Evolutionary conservation across 2,329 filamentous ascomycete genomes (phyloP).

Genomic region (Stagonosporopsis tanaceti): DNA sequence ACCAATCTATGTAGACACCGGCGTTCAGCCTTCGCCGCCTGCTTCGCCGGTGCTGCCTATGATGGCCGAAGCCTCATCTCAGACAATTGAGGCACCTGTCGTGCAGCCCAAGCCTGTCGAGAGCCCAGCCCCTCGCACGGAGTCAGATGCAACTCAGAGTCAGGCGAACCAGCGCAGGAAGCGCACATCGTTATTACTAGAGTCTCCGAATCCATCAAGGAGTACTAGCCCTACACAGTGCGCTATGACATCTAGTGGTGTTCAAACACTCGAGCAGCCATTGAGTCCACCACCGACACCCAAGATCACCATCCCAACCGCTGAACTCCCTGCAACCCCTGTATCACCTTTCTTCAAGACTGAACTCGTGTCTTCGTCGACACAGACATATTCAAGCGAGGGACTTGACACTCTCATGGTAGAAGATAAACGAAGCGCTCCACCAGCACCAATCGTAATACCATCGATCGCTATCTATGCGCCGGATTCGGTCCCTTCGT

Average conservation of each 20-base stretch:
- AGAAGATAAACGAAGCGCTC: conserved; percentile 35
- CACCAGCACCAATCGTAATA: conserved; percentile 61
- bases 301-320: conserved; percentile 47
- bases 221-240: conserved; percentile 26
- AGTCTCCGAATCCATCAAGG: conserved; percentile 20
- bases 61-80: conserved; percentile 33
- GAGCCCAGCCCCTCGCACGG: conserved; percentile 19
- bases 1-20: conserved; percentile 73
- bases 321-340: conserved; percentile 53
- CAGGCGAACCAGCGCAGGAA: conserved; percentile 78
- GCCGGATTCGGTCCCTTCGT: conserved; percentile 79
- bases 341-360: conserved; percentile 43
- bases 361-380: conserved; percentile 64
- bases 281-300: conserved; percentile 73
- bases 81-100: conserved; percentile 33
- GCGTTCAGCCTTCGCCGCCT: conserved; percentile 83
- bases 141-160: conserved; percentile 75
- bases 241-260: conserved; percentile 70
- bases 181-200: conserved; percentile 60
- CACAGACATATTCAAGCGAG: conserved; percentile 63
- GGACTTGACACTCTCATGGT: conserved; percentile 41
- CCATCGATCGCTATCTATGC: conserved; percentile 93
- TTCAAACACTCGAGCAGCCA: conserved; percentile 69
- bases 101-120: conserved; percentile 37
- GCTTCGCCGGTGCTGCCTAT: conserved; percentile 68